Evolutionary conservation across 106 monocot species (phyloP), one percentile per base, ranked within the genome.

Genomic region (Hemerocallis citrina): DNA sequence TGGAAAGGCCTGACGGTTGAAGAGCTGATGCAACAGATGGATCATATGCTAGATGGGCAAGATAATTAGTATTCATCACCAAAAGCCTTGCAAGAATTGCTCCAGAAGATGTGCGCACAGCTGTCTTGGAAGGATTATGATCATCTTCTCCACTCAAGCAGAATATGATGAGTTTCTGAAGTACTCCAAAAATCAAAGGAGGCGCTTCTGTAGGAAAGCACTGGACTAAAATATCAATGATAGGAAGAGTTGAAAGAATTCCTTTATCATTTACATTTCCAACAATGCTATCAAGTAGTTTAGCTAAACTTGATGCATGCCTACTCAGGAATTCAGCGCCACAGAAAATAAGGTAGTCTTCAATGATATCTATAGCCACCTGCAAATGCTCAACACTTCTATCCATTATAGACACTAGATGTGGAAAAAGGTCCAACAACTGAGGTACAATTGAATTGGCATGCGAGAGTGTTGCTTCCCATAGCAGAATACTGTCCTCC

Each of bases 361-460:
- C 91, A 61, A 96, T 84, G 50, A 96, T 91, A 62, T 66, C 91
- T 30, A 79, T 51, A 14, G 67, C 84, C 49, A 79, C 96, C 96
- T 96, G 75, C 72, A 96, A 71, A 73, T 96, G 87, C 61, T 96
- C 91, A 43, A 96, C 91, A 63, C 87, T 91, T 76, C 84, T 87
- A 58, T 85, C 87, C 63, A 91, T 48, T 34, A 96, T 88, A 51
- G 65, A 47, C 46, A 87, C 76, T 29, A 96, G 74, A 80, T 72
- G 77, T 2, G 96, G 96, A 54, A 96, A 96, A 24, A 96, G 68
- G 48, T 96, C 91, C 31, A 87, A 59, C 13, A 96, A 41, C 65
- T 79, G 81, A 72, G 91, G 74, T 31, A 87, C 70, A 32, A 96
- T 73, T 38, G 87, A 81, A 44, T 90, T 59, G 3, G 96, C 90